These are phyloP conservation scores for Pythium apleroticum DNA, from an alignment of 352 stramenopile genomes.

Conservation along the genomic window DNA sequence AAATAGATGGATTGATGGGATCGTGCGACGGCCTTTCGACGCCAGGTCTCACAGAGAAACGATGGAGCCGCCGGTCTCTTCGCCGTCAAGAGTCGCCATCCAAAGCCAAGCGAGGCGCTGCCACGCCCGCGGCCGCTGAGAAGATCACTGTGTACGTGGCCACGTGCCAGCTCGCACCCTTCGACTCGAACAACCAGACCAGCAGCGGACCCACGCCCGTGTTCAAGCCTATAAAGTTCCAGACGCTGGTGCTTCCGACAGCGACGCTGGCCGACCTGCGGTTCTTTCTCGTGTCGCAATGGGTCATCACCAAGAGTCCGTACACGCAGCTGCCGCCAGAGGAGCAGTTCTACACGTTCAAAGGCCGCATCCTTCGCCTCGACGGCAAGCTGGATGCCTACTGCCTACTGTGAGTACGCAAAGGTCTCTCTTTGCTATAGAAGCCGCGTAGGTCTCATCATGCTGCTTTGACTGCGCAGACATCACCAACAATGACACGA, in stretches of 20 bases:
- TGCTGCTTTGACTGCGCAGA: slow-evolving; percentile 32
- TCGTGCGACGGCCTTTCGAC: background rate
- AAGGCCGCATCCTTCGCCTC: slow-evolving; percentile 61
- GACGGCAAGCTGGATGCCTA: slow-evolving; percentile 62
- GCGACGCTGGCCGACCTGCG: slow-evolving; percentile 51
- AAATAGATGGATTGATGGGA: background rate
- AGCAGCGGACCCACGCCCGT: slow-evolving; percentile 1
- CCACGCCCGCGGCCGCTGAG: background rate
- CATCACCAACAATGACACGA: slow-evolving; percentile 65
- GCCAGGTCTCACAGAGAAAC: too few relatives aligned
- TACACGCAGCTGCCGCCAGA: slow-evolving; percentile 38
- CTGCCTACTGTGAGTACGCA: too few relatives aligned
- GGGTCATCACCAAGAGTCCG: slow-evolving; percentile 59
- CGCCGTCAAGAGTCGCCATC: too few relatives aligned
- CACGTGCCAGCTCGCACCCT: slow-evolving; percentile 48
- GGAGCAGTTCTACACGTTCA: slow-evolving; percentile 77
- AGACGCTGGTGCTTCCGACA: slow-evolving; percentile 39
- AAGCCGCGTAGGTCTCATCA: too few relatives aligned
- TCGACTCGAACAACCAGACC: slow-evolving; percentile 11
- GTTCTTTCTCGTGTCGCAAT: slow-evolving; percentile 58
- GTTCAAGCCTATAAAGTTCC: slow-evolving; percentile 64
- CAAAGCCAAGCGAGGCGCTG: background rate
- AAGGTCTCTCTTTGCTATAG: too few relatives aligned
- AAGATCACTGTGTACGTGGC: slow-evolving; percentile 60
- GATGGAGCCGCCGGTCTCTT: too few relatives aligned